A percentile compares a stretch with the other conserved stretches of the same genome.
These are phyloP conservation scores for Anthracocystis panici-leucophaei DNA, from an alignment of 1,284 basidiomycete genomes.

Conservation along the genomic window DNA sequence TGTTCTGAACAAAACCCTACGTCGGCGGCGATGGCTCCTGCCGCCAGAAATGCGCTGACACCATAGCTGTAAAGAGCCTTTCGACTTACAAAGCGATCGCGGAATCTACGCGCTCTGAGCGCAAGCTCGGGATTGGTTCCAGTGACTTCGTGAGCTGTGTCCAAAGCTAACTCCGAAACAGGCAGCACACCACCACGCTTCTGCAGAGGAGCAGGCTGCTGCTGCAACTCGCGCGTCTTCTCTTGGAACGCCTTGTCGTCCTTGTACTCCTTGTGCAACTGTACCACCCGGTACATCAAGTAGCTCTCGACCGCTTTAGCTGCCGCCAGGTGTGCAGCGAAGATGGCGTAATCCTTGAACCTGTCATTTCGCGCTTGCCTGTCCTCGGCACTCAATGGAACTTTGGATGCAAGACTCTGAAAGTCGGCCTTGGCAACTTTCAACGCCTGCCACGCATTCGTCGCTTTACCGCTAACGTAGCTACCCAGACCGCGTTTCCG, in stretches of 20 bases:
- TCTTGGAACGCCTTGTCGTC: conserved; percentile 1
- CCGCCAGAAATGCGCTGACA: too few relatives aligned
- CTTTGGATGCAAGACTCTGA: conserved; percentile 7
- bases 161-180: too few relatives aligned
- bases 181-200: too few relatives aligned
- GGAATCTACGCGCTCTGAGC: too few relatives aligned
- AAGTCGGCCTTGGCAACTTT: conserved; percentile 6
- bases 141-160: too few relatives aligned
- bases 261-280: background rate
- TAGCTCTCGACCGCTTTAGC: background rate
- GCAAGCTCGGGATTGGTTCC: too few relatives aligned
- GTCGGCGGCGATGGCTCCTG: too few relatives aligned
- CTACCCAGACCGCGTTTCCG: too few relatives aligned
- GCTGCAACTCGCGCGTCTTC: conserved; percentile 1
- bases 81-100: too few relatives aligned
- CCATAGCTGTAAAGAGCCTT: too few relatives aligned
- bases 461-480: too few relatives aligned
- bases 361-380: conserved; percentile 6
- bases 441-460: background rate
- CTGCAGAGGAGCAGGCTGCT: background rate
- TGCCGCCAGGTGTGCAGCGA: background rate
- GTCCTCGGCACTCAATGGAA: conserved; percentile 3
- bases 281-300: background rate
- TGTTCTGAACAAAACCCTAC: too few relatives aligned
- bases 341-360: background rate